phyloP scores from a whole-genome alignment of 208 protist species.

The Acanthamoeba rhysodes region DNA sequence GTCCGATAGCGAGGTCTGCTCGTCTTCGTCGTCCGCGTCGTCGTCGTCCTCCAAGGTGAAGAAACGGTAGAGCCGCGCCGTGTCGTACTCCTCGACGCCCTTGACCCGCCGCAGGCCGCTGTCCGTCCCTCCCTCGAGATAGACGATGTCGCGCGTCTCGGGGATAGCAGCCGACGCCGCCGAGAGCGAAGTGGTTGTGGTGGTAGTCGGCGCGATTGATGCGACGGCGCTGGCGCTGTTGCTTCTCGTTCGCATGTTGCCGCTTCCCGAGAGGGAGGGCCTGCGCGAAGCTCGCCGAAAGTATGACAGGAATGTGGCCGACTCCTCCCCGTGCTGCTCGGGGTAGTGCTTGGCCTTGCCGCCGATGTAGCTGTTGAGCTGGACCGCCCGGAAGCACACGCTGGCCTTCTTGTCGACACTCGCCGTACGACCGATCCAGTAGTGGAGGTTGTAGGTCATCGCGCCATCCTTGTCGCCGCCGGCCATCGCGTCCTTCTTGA shows the following conservation, averaged over 20 bases:
- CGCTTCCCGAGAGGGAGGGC: not conserved
- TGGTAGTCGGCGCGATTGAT: not conserved
- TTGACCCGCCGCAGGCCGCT: conserved; percentile 3
- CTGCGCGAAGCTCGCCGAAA: not conserved
- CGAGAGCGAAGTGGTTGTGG: not conserved
- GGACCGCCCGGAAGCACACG: conserved; percentile 52
- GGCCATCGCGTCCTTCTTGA: not conserved
- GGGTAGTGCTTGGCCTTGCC: conserved; percentile 66
- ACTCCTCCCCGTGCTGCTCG: conserved; percentile 56
- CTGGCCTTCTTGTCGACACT: conserved; percentile 41
- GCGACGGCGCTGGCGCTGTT: not conserved
- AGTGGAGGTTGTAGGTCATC: conserved; percentile 31
- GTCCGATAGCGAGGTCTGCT: not conserved
- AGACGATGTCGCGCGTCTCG: not conserved
- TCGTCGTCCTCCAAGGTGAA: not conserved
- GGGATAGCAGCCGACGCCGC: not conserved
- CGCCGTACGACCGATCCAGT: conserved; percentile 21
- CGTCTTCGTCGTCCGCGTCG: not conserved
- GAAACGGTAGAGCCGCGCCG: conserved; percentile 27
- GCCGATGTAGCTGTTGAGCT: conserved; percentile 61
- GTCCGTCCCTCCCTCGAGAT: conserved; percentile 40
- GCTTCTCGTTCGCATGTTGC: not conserved
- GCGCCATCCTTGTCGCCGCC: not conserved
- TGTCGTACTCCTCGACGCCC: not conserved
- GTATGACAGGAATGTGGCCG: conserved; percentile 7